Conservation (phyloP, 1,284 basidiomycete species). For the Phylloporus sp. region DNA sequence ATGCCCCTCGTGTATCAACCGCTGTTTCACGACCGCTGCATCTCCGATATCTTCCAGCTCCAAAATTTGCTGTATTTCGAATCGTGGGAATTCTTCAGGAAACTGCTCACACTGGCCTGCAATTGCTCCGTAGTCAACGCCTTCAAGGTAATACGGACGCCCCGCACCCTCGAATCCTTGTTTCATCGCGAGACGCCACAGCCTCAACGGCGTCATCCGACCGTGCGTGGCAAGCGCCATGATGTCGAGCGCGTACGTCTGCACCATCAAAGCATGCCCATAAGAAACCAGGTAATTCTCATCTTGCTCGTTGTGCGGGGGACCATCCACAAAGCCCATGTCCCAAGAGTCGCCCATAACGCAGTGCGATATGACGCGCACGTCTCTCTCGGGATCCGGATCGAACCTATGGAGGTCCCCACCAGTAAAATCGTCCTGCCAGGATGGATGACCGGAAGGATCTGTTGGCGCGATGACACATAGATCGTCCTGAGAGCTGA, state of each 20-base stretch:
- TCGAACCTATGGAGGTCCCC: too few species aligned
- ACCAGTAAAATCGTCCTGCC: neutral
- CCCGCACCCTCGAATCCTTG: neutral
- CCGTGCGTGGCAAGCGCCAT: constrained; percentile 2
- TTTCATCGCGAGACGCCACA: neutral
- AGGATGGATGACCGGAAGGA: neutral
- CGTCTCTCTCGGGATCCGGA: neutral
- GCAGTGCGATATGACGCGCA: neutral
- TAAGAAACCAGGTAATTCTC: neutral
- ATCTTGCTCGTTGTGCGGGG: neutral
- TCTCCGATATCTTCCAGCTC: neutral
- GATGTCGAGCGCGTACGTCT: constrained; percentile 1
- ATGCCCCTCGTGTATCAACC: neutral
- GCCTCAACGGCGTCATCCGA: neutral
- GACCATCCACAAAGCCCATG: neutral
- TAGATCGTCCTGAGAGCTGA: neutral
- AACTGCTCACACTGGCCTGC: neutral
- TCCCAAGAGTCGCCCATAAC: neutral
- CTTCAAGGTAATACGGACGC: neutral
- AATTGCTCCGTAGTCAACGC: neutral
- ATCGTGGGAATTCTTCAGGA: neutral
- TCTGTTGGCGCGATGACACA: neutral
- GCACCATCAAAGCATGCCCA: constrained; percentile 1
- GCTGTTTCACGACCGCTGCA: neutral
- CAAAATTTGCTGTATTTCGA: neutral